Percentiles rank a stretch among this genome's conserved stretches.
phyloP scores from a whole-genome alignment of 176 grass and related monocot species.

The Pontederia crassipes region DNA sequence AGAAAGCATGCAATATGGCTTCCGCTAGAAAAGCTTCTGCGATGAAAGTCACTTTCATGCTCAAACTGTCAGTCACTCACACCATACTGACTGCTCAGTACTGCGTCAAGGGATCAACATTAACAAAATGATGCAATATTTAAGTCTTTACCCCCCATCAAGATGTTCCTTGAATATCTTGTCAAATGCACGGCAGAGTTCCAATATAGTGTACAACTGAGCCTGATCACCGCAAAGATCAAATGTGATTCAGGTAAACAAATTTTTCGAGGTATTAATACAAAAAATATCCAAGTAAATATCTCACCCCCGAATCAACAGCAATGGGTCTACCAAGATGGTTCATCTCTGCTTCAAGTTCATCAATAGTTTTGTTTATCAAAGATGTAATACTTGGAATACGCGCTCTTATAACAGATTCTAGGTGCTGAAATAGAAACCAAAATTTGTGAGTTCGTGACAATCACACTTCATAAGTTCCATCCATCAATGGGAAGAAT shows the following conservation, averaged over 20 bases:
- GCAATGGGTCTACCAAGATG: conserved; percentile 90
- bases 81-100: no score
- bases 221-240: conserved; percentile 28
- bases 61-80: no score
- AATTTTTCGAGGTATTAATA: no score
- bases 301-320: conserved; percentile 77
- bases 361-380: conserved; percentile 98
- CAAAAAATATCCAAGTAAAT: background rate
- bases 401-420: conserved; percentile 75
- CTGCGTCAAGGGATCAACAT: background rate
- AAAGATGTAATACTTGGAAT: conserved; percentile 93
- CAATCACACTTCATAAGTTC: background rate
- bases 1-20: no score
- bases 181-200: conserved; percentile 98
- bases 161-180: conserved; percentile 98
- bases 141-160: conserved; percentile 74
- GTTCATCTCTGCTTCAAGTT: conserved; percentile 96
- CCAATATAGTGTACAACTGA: conserved; percentile 98
- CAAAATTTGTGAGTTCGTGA: background rate
- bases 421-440: conserved; percentile 56
- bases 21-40: no score
- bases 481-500: background rate
- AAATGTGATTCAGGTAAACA: no score
- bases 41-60: no score
- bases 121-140: background rate